A percentile compares a stretch with the other conserved stretches of the same genome.
Evolutionary conservation across 2,329 filamentous ascomycete species (phyloP).

Genomic region (Sporothrix inflata): DNA sequence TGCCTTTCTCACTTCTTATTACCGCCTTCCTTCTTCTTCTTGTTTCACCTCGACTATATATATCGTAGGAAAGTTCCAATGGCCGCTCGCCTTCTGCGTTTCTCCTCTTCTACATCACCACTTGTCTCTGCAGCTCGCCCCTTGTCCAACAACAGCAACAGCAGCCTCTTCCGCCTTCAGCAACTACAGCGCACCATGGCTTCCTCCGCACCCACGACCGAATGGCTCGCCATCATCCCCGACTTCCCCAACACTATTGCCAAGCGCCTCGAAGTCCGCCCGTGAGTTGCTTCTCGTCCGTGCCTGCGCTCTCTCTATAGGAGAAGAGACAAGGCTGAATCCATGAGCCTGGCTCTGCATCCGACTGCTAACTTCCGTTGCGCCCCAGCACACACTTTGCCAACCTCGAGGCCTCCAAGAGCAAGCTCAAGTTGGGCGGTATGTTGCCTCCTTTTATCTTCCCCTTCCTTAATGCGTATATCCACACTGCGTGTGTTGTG

Average conservation of each 20-base stretch:
- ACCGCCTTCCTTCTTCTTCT: neutral
- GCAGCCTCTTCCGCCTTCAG: neutral
- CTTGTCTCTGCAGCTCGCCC: neutral
- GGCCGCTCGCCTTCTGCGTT: constrained; percentile 18
- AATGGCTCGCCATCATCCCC: constrained; percentile 71
- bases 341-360: neutral
- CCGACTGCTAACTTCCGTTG: neutral
- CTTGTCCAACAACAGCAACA: neutral
- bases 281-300: constrained; percentile 47
- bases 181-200: constrained; percentile 38
- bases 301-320: too few species aligned
- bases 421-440: constrained; percentile 68
- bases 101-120: constrained; percentile 1
- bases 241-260: constrained; percentile 63
- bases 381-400: constrained; percentile 57
- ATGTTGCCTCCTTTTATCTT: constrained; percentile 36
- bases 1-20: constrained; percentile 13
- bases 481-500: neutral
- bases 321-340: neutral
- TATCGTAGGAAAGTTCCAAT: constrained; percentile 9
- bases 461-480: neutral
- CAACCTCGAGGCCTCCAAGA: constrained; percentile 55
- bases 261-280: constrained; percentile 64
- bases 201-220: constrained; percentile 46
- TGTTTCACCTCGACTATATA: neutral